A percentile compares a stretch with the other conserved stretches of the same genome.
These are phyloP conservation scores for Anisodus acutangulus DNA, from an alignment of 257 asterid species.

Conservation along the genomic window DNA sequence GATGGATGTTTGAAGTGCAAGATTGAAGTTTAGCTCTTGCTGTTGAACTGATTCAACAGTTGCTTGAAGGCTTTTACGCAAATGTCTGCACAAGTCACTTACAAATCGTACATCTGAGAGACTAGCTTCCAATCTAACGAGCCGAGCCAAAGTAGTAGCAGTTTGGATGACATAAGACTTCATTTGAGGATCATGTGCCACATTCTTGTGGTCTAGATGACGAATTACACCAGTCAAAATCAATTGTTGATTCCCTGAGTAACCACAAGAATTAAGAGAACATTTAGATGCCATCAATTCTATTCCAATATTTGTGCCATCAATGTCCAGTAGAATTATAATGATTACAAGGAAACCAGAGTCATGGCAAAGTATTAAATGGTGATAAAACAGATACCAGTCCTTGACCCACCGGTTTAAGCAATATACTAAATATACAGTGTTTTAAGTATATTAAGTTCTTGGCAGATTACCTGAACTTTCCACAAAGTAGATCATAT, in stretches of 20 bases:
- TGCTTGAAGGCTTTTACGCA: constrained; percentile 92
- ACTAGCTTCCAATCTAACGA: constrained; percentile 65
- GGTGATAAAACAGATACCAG: no score
- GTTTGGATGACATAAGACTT: constrained; percentile 75
- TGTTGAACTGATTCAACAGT: constrained; percentile 75
- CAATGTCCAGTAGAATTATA: constrained; percentile 53
- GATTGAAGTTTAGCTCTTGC: constrained; percentile 60
- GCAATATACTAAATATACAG: no score
- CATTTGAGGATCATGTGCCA: constrained; percentile 70
- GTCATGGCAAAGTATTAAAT: no score
- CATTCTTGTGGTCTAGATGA: constrained; percentile 93
- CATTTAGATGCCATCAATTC: constrained; percentile 16
- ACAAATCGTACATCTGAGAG: constrained; percentile 85
- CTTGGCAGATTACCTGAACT: constrained; percentile 61
- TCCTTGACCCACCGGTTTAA: neutral
- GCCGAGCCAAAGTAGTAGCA: constrained; percentile 83
- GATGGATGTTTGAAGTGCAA: constrained; percentile 69
- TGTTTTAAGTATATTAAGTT: neutral
- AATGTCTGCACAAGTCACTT: constrained; percentile 86
- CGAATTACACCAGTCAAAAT: constrained; percentile 82
- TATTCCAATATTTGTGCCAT: constrained; percentile 1
- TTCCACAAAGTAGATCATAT: constrained; percentile 78
- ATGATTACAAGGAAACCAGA: no score
- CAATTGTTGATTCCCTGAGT: constrained; percentile 69
- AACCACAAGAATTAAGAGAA: constrained; percentile 31